Evolutionary conservation across 2,329 filamentous ascomycete species (phyloP).

Genomic region (Colletotrichum sp.): DNA sequence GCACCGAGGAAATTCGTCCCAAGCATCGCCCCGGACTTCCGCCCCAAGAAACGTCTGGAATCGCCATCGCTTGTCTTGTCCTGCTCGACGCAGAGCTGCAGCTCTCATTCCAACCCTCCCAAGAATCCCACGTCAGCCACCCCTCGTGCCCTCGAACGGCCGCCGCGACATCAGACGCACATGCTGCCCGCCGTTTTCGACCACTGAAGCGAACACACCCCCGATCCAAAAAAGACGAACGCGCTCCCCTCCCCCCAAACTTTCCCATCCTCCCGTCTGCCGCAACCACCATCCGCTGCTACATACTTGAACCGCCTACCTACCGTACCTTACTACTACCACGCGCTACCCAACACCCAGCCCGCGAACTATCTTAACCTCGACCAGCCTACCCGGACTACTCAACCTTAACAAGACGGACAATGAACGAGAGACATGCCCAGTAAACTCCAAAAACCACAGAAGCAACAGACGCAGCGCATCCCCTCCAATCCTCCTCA

Average conservation of each 20-base stretch:
- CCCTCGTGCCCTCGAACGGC: neutral
- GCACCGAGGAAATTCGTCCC: neutral
- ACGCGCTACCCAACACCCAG: neutral
- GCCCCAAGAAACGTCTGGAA: neutral
- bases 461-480: constrained; percentile 33
- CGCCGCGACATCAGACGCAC: constrained; percentile 1
- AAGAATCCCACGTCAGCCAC: constrained; percentile 6
- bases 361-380: neutral
- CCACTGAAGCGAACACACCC: neutral
- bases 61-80: neutral
- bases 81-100: neutral
- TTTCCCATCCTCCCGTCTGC: neutral
- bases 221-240: neutral
- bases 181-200: constrained; percentile 1
- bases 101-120: neutral
- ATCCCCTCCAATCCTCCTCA: neutral
- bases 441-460: constrained; percentile 30
- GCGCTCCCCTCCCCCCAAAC: neutral
- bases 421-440: constrained; percentile 31
- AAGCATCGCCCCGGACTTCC: neutral
- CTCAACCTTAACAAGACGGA: neutral
- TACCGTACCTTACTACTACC: neutral
- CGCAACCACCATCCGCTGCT: neutral
- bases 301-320: neutral
- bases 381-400: neutral